phyloP scores from a whole-genome alignment of 192 early-diverging fungal species.

The Entophlyctis luteolus region DNA sequence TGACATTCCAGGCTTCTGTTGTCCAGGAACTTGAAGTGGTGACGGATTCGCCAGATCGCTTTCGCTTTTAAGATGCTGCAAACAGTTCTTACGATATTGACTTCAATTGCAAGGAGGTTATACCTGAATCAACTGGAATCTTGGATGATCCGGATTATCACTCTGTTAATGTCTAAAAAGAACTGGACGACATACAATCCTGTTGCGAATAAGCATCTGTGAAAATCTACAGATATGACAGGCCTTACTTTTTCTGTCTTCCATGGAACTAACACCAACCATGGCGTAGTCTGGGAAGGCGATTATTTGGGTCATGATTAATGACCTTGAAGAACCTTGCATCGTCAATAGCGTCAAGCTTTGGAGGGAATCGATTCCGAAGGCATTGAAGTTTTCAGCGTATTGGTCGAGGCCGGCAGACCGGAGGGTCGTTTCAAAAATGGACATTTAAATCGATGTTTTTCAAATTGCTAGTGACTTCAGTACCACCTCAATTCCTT shows the following conservation, averaged over 20 bases:
- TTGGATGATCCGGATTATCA: too few relatives aligned
- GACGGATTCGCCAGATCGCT: conserved; percentile 17
- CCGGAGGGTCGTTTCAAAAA: conserved; percentile 44
- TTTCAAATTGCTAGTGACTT: too few relatives aligned
- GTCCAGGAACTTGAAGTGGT: conserved; percentile 22
- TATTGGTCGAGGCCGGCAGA: conserved; percentile 61
- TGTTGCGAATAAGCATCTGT: too few relatives aligned
- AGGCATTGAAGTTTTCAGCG: conserved; percentile 52
- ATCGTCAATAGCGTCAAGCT: conserved; percentile 69
- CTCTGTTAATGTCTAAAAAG: background rate
- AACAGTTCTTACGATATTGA: too few relatives aligned
- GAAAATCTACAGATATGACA: background rate
- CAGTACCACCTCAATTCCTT: conserved; percentile 43
- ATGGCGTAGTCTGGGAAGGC: conserved; percentile 42
- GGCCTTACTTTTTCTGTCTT: conserved; percentile 47
- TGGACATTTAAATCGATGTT: too few relatives aligned
- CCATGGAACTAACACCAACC: conserved; percentile 52
- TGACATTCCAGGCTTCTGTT: conserved; percentile 23
- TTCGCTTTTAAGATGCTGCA: conserved; percentile 26
- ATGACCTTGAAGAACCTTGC: conserved; percentile 53
- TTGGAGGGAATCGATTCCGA: conserved; percentile 54
- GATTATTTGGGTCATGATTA: background rate
- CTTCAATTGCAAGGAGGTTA: too few relatives aligned
- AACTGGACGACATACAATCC: too few relatives aligned
- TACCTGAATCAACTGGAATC: conserved; percentile 56